These are phyloP conservation scores for Chaetomium globosum DNA, from an alignment of 2,329 filamentous ascomycete species.

Conservation along the genomic window DNA sequence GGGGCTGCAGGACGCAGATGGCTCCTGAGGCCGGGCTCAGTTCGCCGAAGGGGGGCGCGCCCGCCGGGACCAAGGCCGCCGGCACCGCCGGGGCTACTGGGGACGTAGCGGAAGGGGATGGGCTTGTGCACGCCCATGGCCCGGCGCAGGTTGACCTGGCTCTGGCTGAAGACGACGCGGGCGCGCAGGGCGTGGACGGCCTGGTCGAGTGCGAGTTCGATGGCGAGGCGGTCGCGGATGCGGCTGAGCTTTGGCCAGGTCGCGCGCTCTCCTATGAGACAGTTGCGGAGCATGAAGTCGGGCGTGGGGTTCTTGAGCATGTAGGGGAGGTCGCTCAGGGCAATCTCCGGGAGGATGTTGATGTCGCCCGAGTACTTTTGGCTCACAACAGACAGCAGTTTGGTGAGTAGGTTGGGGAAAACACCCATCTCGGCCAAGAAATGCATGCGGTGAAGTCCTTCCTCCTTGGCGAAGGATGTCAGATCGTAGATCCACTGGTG, in stretches of 20 bases:
- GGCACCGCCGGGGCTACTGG: neutral
- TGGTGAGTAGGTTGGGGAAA: conserved; percentile 76
- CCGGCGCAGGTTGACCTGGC: conserved; percentile 61
- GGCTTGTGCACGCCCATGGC: conserved; percentile 13
- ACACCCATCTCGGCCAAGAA: conserved; percentile 78
- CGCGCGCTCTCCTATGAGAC: conserved; percentile 76
- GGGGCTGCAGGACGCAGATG: conserved; percentile 16
- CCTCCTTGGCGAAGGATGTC: conserved; percentile 74
- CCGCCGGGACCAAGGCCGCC: neutral
- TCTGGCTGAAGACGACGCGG: conserved; percentile 68
- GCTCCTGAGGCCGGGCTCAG: neutral
- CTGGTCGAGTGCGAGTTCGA: conserved; percentile 80
- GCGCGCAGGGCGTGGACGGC: conserved; percentile 71
- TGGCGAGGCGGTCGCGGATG: conserved; percentile 82
- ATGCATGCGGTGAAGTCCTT: conserved; percentile 78
- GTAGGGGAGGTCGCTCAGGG: conserved; percentile 70
- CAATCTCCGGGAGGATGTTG: conserved; percentile 83
- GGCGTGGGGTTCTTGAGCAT: conserved; percentile 82
- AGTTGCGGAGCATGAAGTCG: conserved; percentile 82
- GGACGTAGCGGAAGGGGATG: conserved; percentile 36
- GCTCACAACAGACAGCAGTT: conserved; percentile 77
- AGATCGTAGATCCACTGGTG: conserved; percentile 64
- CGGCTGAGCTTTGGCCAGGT: conserved; percentile 90
- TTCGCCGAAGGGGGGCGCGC: neutral
- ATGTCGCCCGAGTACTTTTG: conserved; percentile 95